Evolutionary conservation across 2,329 filamentous ascomycete genomes (phyloP).

Genomic region (Ceratocystiopsis brevicomis): DNA sequence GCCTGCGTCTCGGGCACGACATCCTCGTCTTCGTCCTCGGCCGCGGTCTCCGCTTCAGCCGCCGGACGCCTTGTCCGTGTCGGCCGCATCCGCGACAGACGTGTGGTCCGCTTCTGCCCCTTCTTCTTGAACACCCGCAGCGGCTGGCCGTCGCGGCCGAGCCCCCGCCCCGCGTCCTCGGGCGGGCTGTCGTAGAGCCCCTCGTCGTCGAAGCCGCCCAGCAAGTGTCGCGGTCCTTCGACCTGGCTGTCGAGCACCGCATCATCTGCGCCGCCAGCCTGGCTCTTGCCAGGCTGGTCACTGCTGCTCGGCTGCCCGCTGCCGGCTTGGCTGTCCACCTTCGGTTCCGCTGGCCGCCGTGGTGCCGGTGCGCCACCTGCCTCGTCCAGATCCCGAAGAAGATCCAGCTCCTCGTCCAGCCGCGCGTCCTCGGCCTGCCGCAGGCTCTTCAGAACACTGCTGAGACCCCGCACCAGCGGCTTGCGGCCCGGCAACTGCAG

Average conservation of each 20-base stretch:
- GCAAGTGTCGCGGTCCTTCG: conserved; percentile 18
- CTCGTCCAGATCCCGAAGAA: conserved; percentile 50
- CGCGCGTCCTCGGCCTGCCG: conserved; percentile 50
- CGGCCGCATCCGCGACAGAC: conserved; percentile 44
- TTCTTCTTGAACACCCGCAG: conserved; percentile 60
- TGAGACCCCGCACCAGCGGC: conserved; percentile 49
- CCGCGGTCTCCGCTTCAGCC: conserved; percentile 14
- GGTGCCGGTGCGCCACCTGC: conserved; percentile 14
- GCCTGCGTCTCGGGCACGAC: conserved; percentile 13
- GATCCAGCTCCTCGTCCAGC: conserved; percentile 56
- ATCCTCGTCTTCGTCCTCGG: conserved; percentile 16
- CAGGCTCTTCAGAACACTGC: conserved; percentile 53
- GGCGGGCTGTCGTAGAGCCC: conserved; percentile 33
- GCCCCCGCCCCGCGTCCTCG: conserved; percentile 21
- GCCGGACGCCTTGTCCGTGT: conserved; percentile 28
- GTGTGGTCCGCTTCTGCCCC: conserved; percentile 62
- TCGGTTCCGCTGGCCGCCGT: no score
- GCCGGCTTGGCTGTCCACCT: no score
- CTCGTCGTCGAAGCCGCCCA: conserved; percentile 48
- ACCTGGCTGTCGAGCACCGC: conserved; percentile 26
- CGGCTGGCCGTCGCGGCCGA: conserved; percentile 34
- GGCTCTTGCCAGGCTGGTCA: no score
- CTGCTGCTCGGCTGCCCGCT: no score
- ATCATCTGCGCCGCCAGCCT: conserved; percentile 9
- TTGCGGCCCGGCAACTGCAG: conserved; percentile 19